Evolutionary conservation across 805 yeast species (phyloP).

Genomic region (Blastobotrys muscicola): DNA sequence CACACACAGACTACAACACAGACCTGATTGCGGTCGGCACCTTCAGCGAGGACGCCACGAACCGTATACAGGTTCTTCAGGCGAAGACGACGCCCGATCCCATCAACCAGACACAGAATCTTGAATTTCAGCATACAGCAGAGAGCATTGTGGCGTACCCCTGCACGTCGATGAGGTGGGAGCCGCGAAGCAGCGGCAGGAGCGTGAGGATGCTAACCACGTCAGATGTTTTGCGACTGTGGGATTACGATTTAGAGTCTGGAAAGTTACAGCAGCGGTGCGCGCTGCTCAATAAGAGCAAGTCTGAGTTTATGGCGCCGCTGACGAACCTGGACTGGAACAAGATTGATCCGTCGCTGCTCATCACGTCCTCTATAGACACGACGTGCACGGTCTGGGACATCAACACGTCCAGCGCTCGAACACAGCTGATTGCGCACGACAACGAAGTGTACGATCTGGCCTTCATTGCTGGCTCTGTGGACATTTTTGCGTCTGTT

Average conservation of each 20-base stretch:
- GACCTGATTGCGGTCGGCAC: slow-evolving; percentile 62
- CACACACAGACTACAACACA: slow-evolving; percentile 26
- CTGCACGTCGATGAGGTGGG: slow-evolving; percentile 67
- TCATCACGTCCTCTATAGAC: slow-evolving; percentile 83
- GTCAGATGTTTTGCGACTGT: slow-evolving; percentile 61
- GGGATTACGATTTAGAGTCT: slow-evolving; percentile 37
- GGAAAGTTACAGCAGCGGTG: slow-evolving; percentile 32
- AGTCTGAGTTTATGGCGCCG: slow-evolving; percentile 58
- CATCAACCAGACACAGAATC: not conserved
- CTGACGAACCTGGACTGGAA: slow-evolving; percentile 95
- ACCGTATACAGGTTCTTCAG: slow-evolving; percentile 38
- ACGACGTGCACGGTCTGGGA: slow-evolving; percentile 99
- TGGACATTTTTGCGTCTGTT: slow-evolving; percentile 78
- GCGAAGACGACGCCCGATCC: not conserved
- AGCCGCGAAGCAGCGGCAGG: slow-evolving; percentile 32
- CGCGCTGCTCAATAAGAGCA: slow-evolving; percentile 33
- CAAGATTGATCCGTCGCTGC: slow-evolving; percentile 50
- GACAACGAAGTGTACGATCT: slow-evolving; percentile 94
- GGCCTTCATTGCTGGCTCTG: slow-evolving; percentile 63
- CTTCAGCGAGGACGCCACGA: slow-evolving; percentile 66
- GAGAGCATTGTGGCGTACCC: slow-evolving; percentile 57
- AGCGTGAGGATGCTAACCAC: slow-evolving; percentile 53
- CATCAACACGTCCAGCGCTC: slow-evolving; percentile 55
- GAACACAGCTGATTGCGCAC: slow-evolving; percentile 92
- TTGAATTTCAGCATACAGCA: slow-evolving; percentile 38